These are phyloP conservation scores for Letharia lupina DNA, from an alignment of 495 filamentous ascomycete species.

Conservation along the genomic window DNA sequence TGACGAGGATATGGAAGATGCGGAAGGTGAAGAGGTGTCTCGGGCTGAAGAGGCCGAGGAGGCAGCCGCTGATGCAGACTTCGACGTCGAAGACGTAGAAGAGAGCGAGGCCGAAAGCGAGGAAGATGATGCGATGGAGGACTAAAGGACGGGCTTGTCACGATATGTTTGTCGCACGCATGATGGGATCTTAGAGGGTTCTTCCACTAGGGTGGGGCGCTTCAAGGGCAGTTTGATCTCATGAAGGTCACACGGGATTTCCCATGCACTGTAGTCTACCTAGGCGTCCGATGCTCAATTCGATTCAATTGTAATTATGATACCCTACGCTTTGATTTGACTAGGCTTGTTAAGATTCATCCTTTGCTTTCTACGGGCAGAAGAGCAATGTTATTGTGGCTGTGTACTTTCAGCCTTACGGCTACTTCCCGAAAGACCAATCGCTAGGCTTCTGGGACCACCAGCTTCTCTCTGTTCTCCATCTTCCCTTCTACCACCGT, in stretches of 20 bases:
- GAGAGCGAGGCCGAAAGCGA: slow-evolving; percentile 23
- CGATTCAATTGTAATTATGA: background rate
- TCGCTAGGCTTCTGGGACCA: background rate
- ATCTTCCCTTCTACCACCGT: background rate
- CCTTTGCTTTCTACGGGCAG: background rate
- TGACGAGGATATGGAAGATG: slow-evolving; percentile 14
- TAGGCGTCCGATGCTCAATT: background rate
- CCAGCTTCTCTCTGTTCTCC: background rate
- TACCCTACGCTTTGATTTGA: background rate
- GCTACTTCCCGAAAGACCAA: background rate
- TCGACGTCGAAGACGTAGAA: slow-evolving; percentile 21
- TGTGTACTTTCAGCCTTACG: slow-evolving; percentile 2
- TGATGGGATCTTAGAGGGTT: background rate
- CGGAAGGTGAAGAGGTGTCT: slow-evolving; percentile 17
- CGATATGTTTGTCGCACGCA: slow-evolving; percentile 9
- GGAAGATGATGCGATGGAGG: slow-evolving; percentile 17
- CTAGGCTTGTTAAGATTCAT: background rate
- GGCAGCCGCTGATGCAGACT: slow-evolving; percentile 20
- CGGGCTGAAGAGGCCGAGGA: slow-evolving; percentile 13
- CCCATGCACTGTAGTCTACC: slow-evolving; percentile 7
- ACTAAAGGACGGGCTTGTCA: background rate
- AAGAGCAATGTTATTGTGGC: slow-evolving; percentile 7
- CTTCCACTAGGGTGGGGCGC: background rate
- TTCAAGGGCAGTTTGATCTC: background rate
- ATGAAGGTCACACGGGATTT: slow-evolving; percentile 1